A percentile compares a stretch with the other conserved stretches of the same genome.
These are phyloP conservation scores for Afroboletus lepidellus DNA, from an alignment of 1,284 basidiomycete species.

Conservation along the genomic window DNA sequence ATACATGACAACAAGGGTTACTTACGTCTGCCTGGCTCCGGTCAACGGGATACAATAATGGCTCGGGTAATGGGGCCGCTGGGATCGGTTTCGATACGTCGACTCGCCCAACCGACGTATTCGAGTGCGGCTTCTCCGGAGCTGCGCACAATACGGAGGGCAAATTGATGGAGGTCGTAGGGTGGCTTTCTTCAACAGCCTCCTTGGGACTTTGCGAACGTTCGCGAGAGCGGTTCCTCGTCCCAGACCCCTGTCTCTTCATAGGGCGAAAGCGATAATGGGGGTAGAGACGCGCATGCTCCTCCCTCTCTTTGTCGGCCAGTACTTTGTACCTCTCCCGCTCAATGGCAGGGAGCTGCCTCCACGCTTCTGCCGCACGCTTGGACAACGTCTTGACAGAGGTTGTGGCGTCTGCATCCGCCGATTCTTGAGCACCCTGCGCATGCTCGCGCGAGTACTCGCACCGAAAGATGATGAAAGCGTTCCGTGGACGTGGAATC, in stretches of 20 bases:
- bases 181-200: background rate
- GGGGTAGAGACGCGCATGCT: slow-evolving; percentile 54
- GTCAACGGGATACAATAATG: background rate
- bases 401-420: slow-evolving; percentile 19
- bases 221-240: slow-evolving; percentile 26
- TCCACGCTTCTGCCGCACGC: slow-evolving; percentile 62
- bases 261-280: slow-evolving; percentile 61
- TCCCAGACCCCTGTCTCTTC: slow-evolving; percentile 36
- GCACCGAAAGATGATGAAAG: slow-evolving; percentile 87
- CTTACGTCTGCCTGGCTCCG: slow-evolving; percentile 13
- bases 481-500: slow-evolving; percentile 82
- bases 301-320: slow-evolving; percentile 51
- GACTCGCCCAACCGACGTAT: slow-evolving; percentile 1
- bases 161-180: background rate
- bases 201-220: slow-evolving; percentile 8
- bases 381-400: slow-evolving; percentile 55
- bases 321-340: slow-evolving; percentile 48
- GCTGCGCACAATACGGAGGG: slow-evolving; percentile 25
- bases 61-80: slow-evolving; percentile 1
- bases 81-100: background rate
- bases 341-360: slow-evolving; percentile 43
- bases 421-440: slow-evolving; percentile 16
- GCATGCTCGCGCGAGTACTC: slow-evolving; percentile 54
- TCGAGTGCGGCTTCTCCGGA: slow-evolving; percentile 5
- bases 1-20: background rate